Base-by-base conservation (phyloP, 78 protist genomes). In the Tieghemostelium lacteum region DNA sequence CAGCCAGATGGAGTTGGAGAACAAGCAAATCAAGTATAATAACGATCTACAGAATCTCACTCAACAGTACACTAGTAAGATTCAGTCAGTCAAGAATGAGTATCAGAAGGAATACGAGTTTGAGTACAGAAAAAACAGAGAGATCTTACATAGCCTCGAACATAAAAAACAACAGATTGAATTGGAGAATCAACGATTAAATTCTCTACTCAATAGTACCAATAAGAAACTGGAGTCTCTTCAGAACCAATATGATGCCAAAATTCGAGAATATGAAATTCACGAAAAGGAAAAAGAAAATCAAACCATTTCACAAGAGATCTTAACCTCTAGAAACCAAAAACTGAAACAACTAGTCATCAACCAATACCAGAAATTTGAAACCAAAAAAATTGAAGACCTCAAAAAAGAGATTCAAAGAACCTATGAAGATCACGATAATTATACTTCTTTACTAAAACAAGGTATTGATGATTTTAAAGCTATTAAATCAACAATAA, bases 381-480 rank as follows among this genome's bases (percentile, higher is more conserved):
- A 83, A 57, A 3, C 63, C 3, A 40, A 69, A 24, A 66, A 83
- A 24, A 83, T 69, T 29, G 37, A 28, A 6, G 91, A 83, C 37
- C 26, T 83, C 5, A 66, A 83, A 31, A 69, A 83, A 52, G 91
- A 83, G 42, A 33, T 83, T 57, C 66, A 83, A 58, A 33, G 91
- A 29, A 67, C 91, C 0, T 58, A 69, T 31, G 39, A 83, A 60
- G 78, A 83, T 69, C 91, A 69, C 42, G 19, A 45, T 45, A 55
- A 83, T 33, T 69, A 69, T 69, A 55, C 66, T 69, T 69, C 88
- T 1, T 29, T 83, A 22, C n/a, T 83, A 66, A 16, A 54, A 8
- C 76, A 83, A 58, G 77, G 77, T 57, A 69, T 83, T 5, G 40
- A 69, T 52, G 91, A 83, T 60, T 83, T 83, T n/a, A 65, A 80